A percentile compares a stretch with the other conserved stretches of the same genome.
Conservation (phyloP, 106 monocot genomes). For the Apostasia shenzhenica region DNA sequence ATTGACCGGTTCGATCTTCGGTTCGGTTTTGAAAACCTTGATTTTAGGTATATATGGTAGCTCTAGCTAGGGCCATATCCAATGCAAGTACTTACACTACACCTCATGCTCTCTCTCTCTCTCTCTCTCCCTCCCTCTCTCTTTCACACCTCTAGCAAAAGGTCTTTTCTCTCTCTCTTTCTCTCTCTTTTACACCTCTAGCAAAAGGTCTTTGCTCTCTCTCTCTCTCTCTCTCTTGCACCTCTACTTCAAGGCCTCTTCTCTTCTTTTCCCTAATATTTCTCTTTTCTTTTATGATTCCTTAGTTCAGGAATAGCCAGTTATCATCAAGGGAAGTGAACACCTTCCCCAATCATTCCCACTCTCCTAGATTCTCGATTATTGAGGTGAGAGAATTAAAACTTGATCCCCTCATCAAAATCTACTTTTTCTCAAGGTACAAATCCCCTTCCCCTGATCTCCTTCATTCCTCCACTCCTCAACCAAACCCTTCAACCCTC, state of each 20-base stretch:
- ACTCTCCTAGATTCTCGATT: conserved; percentile 36
- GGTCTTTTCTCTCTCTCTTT: background rate
- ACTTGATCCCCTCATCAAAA: conserved; percentile 4
- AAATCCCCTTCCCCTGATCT: background rate
- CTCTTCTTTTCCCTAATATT: conserved; percentile 18
- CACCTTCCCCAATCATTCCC: conserved; percentile 29
- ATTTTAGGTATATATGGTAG: too few species aligned
- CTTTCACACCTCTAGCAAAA: background rate
- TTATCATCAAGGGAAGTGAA: conserved; percentile 10
- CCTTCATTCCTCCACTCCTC: background rate
- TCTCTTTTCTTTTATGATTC: conserved; percentile 24
- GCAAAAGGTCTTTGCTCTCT: background rate
- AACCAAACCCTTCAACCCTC: too few species aligned
- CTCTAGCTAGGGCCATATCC: too few species aligned
- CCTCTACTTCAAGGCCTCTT: conserved; percentile 23
- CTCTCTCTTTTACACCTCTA: background rate
- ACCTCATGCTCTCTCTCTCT: too few species aligned
- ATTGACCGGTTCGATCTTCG: too few species aligned
- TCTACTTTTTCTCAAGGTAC: conserved; percentile 9
- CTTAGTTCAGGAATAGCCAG: conserved; percentile 17
- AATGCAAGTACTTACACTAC: too few species aligned
- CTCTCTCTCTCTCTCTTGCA: conserved; percentile 15
- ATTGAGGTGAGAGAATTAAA: conserved; percentile 30
- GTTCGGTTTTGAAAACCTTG: too few species aligned
- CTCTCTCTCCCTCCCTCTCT: too few species aligned